Conservation (phyloP, 148 eudicot species). For the Salicornia ramosissima region DNA sequence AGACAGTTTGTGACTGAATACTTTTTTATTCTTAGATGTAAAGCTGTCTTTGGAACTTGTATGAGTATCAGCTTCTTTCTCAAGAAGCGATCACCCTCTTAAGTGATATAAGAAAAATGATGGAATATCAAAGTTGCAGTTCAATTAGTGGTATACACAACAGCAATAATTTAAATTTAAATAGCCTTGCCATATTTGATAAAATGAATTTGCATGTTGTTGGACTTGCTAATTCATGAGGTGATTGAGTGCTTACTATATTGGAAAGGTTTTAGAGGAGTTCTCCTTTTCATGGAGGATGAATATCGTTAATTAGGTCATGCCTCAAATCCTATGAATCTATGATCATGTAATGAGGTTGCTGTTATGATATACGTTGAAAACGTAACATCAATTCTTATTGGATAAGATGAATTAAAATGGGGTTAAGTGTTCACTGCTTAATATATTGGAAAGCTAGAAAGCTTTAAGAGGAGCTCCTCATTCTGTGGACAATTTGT, state of each 20-base stretch:
- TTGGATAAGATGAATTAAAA: neutral
- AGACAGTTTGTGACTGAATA: neutral
- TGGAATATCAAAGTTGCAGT: neutral
- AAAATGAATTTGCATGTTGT: neutral
- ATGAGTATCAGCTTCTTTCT: neutral
- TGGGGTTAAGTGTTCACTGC: neutral
- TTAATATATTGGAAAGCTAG: neutral
- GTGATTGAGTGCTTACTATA: neutral
- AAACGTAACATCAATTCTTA: too few relatives aligned
- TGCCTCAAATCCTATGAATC: neutral
- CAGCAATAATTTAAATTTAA: neutral
- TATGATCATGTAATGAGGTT: neutral
- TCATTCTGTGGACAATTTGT: neutral
- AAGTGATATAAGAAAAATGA: neutral
- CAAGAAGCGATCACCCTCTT: neutral
- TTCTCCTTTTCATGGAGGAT: neutral
- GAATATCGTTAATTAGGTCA: neutral
- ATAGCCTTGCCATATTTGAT: neutral
- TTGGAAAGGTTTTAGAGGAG: neutral
- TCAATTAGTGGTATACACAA: neutral
- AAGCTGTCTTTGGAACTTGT: neutral
- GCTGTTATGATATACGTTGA: neutral
- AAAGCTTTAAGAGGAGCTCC: neutral
- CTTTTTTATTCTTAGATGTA: neutral
- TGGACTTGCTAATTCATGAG: neutral